Conservation (phyloP, 768 basidiomycete species). For the Flagelloscypha sp. region DNA sequence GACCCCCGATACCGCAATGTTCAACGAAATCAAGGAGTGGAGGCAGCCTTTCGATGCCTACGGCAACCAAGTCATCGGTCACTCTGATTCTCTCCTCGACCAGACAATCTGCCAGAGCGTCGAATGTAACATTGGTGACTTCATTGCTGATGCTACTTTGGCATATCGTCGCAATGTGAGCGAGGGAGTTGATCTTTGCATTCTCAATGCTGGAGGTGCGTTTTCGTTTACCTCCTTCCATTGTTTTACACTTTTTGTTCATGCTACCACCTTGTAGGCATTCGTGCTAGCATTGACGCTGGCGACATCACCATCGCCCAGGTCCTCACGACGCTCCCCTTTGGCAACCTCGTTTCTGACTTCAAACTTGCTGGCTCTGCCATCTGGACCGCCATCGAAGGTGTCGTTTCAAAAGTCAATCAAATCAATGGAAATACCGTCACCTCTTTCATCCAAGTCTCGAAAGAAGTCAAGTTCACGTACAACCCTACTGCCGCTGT, state of each 20-base stretch:
- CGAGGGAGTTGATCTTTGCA: slow-evolving; percentile 21
- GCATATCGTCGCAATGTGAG: slow-evolving; percentile 22
- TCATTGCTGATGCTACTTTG: slow-evolving; percentile 34
- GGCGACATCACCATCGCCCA: slow-evolving; percentile 33
- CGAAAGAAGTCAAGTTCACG: slow-evolving; percentile 24
- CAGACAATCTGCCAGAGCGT: slow-evolving; percentile 30
- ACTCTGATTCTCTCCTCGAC: slow-evolving; percentile 25
- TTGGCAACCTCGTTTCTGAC: slow-evolving; percentile 32
- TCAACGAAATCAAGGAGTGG: slow-evolving; percentile 31
- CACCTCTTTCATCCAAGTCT: slow-evolving; percentile 36
- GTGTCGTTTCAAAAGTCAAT: slow-evolving; percentile 25
- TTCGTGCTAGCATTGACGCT: slow-evolving; percentile 30
- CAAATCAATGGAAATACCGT: slow-evolving; percentile 21
- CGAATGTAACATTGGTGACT: slow-evolving; percentile 37
- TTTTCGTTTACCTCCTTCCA: not conserved
- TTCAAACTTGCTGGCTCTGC: slow-evolving; percentile 30
- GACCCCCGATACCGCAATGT: slow-evolving; percentile 25
- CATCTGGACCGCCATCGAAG: slow-evolving; percentile 36
- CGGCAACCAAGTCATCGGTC: slow-evolving; percentile 27
- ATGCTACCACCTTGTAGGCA: too few species aligned
- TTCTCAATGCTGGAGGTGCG: slow-evolving; percentile 33
- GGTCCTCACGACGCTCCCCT: slow-evolving; percentile 35
- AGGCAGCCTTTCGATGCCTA: slow-evolving; percentile 28
- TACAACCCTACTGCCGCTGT: slow-evolving; percentile 22
- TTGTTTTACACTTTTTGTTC: not conserved